These are phyloP conservation scores for Pseudopediastrum boryanum DNA, from an alignment of 139 green algal genomes.

Conservation along the genomic window DNA sequence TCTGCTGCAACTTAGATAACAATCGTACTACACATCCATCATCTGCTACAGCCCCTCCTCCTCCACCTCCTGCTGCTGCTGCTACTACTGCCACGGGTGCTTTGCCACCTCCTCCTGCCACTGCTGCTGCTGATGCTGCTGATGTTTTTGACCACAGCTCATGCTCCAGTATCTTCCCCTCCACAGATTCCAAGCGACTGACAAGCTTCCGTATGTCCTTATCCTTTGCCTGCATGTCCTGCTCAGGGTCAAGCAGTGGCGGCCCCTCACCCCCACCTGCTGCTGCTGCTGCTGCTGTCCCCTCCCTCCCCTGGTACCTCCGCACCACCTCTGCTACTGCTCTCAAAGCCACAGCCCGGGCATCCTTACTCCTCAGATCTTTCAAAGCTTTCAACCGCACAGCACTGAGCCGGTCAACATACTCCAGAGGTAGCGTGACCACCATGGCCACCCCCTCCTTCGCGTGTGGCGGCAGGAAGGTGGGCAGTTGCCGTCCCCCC, in stretches of 20 bases:
- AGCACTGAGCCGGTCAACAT: conserved; percentile 62
- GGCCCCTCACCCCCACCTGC: conserved; percentile 35
- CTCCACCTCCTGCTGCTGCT: no score
- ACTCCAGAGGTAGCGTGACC: conserved; percentile 54
- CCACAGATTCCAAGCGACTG: conserved; percentile 9
- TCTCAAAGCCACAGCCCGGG: conserved; percentile 29
- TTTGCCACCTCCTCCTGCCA: no score
- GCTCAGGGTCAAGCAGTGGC: conserved; percentile 69
- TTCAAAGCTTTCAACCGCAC: conserved; percentile 74
- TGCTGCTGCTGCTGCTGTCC: conserved; percentile 36
- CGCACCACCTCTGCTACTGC: conserved; percentile 29
- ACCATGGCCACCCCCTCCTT: conserved; percentile 52
- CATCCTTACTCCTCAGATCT: conserved; percentile 65
- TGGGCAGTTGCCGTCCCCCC: conserved; percentile 17
- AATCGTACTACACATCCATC: no score
- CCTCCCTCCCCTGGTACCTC: no score
- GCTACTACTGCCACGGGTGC: no score
- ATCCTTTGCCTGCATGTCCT: conserved; percentile 70
- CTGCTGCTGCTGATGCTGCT: no score
- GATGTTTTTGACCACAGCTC: no score
- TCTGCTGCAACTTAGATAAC: conserved; percentile 39
- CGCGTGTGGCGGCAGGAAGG: conserved; percentile 36
- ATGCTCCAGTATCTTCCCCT: neutral
- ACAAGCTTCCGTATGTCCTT: neutral
- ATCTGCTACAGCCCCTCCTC: no score